These are phyloP conservation scores for Larix kaempferi DNA, from an alignment of 75 land plant genomes.

Conservation along the genomic window DNA sequence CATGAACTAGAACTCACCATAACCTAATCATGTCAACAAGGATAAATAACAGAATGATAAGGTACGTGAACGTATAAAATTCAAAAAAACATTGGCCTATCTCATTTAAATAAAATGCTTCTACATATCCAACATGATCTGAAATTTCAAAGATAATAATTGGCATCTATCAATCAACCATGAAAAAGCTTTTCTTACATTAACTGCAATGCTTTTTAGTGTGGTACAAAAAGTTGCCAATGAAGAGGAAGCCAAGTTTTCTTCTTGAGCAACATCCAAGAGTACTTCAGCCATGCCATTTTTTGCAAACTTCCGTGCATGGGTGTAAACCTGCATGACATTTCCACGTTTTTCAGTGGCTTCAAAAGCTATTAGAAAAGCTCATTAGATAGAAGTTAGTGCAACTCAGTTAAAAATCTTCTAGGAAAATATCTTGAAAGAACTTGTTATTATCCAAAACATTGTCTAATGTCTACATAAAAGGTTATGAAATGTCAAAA, in stretches of 20 bases:
- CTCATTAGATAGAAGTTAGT: no score
- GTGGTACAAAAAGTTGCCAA: conserved; percentile 62
- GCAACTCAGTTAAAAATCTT: no score
- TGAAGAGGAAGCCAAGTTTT: conserved; percentile 35
- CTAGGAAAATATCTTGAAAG: no score
- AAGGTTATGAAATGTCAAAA: no score
- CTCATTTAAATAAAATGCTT: neutral
- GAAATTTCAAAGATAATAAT: neutral
- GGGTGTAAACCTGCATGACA: conserved; percentile 63
- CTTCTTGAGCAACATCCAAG: conserved; percentile 42
- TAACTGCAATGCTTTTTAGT: conserved; percentile 84
- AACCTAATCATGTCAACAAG: no score
- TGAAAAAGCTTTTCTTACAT: conserved; percentile 48
- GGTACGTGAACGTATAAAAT: neutral
- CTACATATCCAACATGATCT: neutral
- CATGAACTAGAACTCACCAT: no score
- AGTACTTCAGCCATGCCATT: conserved; percentile 73
- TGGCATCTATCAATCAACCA: neutral
- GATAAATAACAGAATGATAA: neutral
- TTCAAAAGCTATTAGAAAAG: neutral
- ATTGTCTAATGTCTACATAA: no score
- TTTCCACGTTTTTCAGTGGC: neutral
- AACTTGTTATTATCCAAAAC: no score
- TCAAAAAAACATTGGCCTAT: neutral
- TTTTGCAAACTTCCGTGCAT: conserved; percentile 88